Conservation (phyloP, 108 stramenopile genomes). For the Conticribra weissflogii region DNA sequence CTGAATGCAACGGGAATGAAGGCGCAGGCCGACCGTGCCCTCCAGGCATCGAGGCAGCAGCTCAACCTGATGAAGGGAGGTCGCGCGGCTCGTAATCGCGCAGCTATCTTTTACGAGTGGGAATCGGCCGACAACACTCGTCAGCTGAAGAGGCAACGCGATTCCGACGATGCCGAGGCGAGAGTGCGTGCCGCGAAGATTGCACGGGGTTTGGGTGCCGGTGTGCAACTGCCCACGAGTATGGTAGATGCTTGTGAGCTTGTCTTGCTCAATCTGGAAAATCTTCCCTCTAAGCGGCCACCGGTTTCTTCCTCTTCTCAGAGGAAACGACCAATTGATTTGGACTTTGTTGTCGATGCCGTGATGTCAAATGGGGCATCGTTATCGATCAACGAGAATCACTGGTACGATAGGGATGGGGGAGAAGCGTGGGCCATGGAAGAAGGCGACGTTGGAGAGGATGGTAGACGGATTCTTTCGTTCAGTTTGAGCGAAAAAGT, state of each 20-base stretch:
- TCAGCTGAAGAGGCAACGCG: constrained; percentile 74
- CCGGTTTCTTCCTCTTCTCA: constrained; percentile 40
- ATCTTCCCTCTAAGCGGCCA: constrained; percentile 72
- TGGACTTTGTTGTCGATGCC: constrained; percentile 84
- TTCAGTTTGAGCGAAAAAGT: constrained; percentile 42
- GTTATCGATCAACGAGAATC: constrained; percentile 72
- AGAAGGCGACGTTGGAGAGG: constrained; percentile 29
- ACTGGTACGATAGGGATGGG: constrained; percentile 89
- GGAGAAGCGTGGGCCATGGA: constrained; percentile 78
- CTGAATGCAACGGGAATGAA: constrained; percentile 69
- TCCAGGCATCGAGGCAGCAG: constrained; percentile 77
- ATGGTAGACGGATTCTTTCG: constrained; percentile 21
- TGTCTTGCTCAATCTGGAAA: constrained; percentile 71
- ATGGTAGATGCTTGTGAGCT: constrained; percentile 85
- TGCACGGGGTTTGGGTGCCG: constrained; percentile 84
- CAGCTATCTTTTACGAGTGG: constrained; percentile 88
- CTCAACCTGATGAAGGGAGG: constrained; percentile 82
- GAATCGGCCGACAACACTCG: constrained; percentile 66
- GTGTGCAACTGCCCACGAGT: constrained; percentile 83
- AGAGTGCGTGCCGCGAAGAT: constrained; percentile 82
- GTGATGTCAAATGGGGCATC: constrained; percentile 88
- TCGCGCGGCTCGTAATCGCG: constrained; percentile 84
- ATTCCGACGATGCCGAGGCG: constrained; percentile 84
- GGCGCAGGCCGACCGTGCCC: constrained; percentile 85
- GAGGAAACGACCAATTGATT: constrained; percentile 56